phyloP scores from a whole-genome alignment of 2,329 filamentous ascomycete genomes.

The Penicillium polonicum region DNA sequence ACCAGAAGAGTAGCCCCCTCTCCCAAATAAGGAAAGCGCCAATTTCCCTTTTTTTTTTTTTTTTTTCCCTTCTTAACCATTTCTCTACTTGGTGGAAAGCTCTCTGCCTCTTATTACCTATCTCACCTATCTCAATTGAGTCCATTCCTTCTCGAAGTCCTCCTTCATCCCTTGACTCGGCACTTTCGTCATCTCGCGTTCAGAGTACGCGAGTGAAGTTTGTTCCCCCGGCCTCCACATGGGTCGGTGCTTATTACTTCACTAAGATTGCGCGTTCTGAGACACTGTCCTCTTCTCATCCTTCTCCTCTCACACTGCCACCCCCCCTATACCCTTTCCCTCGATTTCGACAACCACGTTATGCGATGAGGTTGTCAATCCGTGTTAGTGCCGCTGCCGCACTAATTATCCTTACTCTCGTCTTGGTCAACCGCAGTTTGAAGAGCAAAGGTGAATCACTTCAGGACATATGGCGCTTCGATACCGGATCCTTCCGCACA shows the following conservation, averaged over 20 bases:
- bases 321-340: constrained; percentile 6
- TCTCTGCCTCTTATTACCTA: neutral
- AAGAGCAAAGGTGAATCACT: constrained; percentile 20
- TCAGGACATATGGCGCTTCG: constrained; percentile 31
- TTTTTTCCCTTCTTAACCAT: neutral
- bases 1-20: neutral
- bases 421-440: constrained; percentile 31
- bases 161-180: constrained; percentile 7
- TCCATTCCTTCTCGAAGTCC: constrained; percentile 1
- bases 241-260: constrained; percentile 8
- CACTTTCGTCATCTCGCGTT: constrained; percentile 9
- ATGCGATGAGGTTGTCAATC: constrained; percentile 29
- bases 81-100: neutral
- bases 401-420: constrained; percentile 31
- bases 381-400: constrained; percentile 32
- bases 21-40: constrained; percentile 2
- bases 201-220: neutral
- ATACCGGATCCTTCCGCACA: constrained; percentile 21
- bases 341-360: constrained; percentile 8
- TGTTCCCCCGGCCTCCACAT: constrained; percentile 4
- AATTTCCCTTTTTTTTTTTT: neutral
- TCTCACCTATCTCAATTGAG: neutral
- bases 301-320: constrained; percentile 5
- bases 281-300: constrained; percentile 4
- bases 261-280: constrained; percentile 8